A percentile compares a stretch with the other conserved stretches of the same genome.
Conservation (phyloP, 2,329 filamentous ascomycete species). For the Exophiala bonariae region DNA sequence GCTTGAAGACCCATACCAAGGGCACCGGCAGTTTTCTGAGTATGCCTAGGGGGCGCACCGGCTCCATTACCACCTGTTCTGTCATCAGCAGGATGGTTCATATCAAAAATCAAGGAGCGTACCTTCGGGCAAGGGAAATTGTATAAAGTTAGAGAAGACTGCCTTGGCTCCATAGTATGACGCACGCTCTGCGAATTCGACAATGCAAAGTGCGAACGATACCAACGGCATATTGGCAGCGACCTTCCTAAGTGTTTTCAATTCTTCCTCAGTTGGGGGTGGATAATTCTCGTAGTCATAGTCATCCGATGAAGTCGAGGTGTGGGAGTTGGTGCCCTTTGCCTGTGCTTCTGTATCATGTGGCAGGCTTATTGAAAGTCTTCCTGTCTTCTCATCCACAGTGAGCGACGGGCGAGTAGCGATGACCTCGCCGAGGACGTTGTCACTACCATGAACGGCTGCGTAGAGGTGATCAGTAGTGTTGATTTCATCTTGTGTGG, state of each 20-base stretch:
- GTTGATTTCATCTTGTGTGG: too few species aligned
- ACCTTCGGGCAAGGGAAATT: slow-evolving; percentile 53
- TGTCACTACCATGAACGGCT: too few species aligned
- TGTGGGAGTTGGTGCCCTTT: too few species aligned
- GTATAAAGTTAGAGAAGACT: slow-evolving; percentile 66
- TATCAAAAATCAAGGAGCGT: too few species aligned
- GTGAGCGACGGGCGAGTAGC: too few species aligned
- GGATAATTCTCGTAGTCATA: slow-evolving; percentile 30
- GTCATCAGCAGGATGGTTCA: too few species aligned
- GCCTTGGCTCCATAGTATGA: slow-evolving; percentile 73
- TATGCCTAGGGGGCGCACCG: slow-evolving; percentile 42
- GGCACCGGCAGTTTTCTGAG: slow-evolving; percentile 55
- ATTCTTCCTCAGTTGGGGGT: slow-evolving; percentile 39
- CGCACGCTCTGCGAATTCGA: slow-evolving; percentile 74
- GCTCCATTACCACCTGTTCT: slow-evolving; percentile 53
- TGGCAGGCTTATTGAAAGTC: too few species aligned
- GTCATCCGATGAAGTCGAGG: too few species aligned
- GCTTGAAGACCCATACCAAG: slow-evolving; percentile 59
- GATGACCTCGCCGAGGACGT: too few species aligned
- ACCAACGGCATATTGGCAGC: slow-evolving; percentile 63
- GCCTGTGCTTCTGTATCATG: too few species aligned
- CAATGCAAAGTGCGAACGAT: slow-evolving; percentile 68
- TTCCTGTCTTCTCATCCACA: too few species aligned
- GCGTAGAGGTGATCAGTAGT: too few species aligned
- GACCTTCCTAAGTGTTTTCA: slow-evolving; percentile 35